A percentile compares a stretch with the other conserved stretches of the same genome.
Evolutionary conservation across 2,329 filamentous ascomycete genomes (phyloP).

Genomic region (Venturia nashicola): DNA sequence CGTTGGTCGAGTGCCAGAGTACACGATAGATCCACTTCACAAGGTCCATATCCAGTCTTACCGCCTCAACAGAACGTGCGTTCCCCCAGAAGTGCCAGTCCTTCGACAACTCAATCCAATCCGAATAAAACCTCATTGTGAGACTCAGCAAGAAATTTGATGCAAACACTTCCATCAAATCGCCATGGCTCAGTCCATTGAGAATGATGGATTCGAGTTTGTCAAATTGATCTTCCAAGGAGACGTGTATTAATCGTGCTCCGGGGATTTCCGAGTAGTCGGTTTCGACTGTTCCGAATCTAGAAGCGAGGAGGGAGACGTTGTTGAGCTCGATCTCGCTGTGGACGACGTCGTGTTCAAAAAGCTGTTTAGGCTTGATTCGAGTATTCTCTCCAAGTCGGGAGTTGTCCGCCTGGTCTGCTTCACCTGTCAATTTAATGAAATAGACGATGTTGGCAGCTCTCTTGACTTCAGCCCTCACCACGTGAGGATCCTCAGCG

Average conservation of each 20-base stretch:
- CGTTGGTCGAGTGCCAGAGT: not conserved
- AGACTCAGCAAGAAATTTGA: not conserved
- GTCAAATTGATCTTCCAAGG: not conserved
- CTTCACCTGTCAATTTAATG: not conserved
- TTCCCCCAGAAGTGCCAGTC: not conserved
- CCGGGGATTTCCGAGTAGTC: not conserved
- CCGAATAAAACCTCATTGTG: not conserved
- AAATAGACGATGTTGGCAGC: not conserved
- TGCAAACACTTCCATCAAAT: not conserved
- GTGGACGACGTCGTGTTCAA: not conserved
- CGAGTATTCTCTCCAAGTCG: not conserved
- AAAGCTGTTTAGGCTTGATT: not conserved
- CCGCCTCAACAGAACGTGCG: not conserved
- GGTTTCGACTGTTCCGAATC: not conserved
- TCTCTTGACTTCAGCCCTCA: not conserved
- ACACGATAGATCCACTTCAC: not conserved
- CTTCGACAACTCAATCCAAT: not conserved
- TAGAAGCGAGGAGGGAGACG: not conserved
- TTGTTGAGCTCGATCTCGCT: not conserved
- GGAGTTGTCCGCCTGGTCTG: not conserved
- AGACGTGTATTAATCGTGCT: not conserved
- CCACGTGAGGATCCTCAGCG: not conserved
- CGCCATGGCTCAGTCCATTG: not conserved
- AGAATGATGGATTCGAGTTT: not conserved
- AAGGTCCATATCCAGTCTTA: not conserved